Evolutionary conservation across 1,139 yeast species (phyloP).

Genomic region (Suhomyces atakaporum): DNA sequence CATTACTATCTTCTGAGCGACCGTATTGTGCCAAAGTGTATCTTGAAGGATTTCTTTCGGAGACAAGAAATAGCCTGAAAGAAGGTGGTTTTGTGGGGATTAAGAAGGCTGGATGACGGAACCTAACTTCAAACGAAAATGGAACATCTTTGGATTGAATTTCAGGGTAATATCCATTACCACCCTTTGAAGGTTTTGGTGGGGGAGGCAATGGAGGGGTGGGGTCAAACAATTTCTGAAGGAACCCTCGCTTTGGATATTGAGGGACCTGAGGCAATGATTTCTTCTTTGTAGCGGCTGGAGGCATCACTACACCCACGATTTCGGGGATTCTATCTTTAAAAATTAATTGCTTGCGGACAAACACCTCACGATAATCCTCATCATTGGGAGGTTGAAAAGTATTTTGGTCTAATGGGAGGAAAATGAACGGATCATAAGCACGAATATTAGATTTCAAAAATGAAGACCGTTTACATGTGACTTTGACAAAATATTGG

Average conservation of each 20-base stretch:
- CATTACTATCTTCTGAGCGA: conserved; percentile 44
- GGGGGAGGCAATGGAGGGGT: conserved; percentile 8
- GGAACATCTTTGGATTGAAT: conserved; percentile 43
- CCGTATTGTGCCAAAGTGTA: conserved; percentile 42
- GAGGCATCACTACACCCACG: conserved; percentile 37
- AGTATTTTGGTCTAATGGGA: conserved; percentile 51
- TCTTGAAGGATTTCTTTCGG: conserved; percentile 35
- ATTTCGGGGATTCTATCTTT: conserved; percentile 46
- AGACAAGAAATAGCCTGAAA: conserved; percentile 40
- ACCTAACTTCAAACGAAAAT: conserved; percentile 49
- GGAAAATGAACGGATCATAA: conserved; percentile 51
- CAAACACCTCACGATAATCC: conserved; percentile 40
- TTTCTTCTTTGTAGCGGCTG: conserved; percentile 17
- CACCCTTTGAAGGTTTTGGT: conserved; percentile 12
- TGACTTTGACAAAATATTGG: conserved; percentile 58
- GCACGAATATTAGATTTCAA: conserved; percentile 52
- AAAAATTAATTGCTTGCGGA: conserved; percentile 43
- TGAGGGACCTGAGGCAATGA: conserved; percentile 24
- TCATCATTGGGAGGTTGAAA: conserved; percentile 27
- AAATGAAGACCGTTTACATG: conserved; percentile 57
- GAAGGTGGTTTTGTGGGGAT: conserved; percentile 45
- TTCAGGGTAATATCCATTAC: conserved; percentile 22
- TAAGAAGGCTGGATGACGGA: conserved; percentile 47
- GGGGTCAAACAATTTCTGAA: conserved; percentile 18
- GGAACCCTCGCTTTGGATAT: conserved; percentile 16